Conservation (phyloP, 2,329 filamentous ascomycete genomes). For the Aspergillus carbonarius region DNA sequence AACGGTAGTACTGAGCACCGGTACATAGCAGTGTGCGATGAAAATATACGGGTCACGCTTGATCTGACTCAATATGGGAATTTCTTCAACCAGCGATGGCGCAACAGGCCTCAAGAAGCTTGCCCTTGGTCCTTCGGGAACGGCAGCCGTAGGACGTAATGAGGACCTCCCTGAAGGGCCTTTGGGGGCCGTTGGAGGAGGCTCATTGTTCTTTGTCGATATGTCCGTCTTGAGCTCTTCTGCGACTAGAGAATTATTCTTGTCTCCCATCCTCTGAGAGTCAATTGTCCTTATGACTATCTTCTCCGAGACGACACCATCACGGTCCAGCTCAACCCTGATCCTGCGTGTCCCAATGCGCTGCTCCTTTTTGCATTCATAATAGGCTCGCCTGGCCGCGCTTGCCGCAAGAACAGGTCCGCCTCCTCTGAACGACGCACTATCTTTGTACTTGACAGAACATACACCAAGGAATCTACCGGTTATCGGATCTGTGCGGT, state of each 20-base stretch:
- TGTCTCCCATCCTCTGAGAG: constrained; percentile 59
- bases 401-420: constrained; percentile 67
- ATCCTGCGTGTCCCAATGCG: constrained; percentile 76
- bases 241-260: constrained; percentile 23
- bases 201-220: constrained; percentile 54
- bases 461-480: constrained; percentile 93
- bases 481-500: constrained; percentile 91
- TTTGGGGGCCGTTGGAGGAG: constrained; percentile 82
- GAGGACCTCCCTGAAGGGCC: constrained; percentile 67
- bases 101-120: constrained; percentile 30
- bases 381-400: constrained; percentile 74
- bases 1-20: constrained; percentile 79
- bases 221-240: constrained; percentile 37
- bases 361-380: constrained; percentile 72
- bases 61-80: constrained; percentile 67
- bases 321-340: constrained; percentile 83
- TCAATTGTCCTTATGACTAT: constrained; percentile 74
- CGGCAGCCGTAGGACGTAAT: constrained; percentile 32
- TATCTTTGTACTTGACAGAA: constrained; percentile 84
- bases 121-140: constrained; percentile 43
- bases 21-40: constrained; percentile 81
- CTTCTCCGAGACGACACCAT: constrained; percentile 76
- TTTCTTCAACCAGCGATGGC: constrained; percentile 61
- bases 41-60: constrained; percentile 85
- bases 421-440: constrained; percentile 52